phyloP scores from a whole-genome alignment of 192 early-diverging fungal species.

The Backusella mclennaniae region DNA sequence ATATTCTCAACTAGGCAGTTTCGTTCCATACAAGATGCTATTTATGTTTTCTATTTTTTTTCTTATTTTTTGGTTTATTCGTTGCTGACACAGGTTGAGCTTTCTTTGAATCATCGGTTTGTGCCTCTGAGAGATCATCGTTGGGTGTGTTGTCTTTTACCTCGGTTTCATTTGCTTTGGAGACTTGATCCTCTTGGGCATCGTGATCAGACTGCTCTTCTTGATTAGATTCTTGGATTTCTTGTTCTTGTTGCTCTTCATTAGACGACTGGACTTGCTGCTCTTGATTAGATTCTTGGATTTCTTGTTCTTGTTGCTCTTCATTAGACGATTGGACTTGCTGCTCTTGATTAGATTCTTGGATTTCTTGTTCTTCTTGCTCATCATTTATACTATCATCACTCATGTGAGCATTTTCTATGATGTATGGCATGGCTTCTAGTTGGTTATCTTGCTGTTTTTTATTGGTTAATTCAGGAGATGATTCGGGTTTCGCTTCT shows the following conservation, averaged over 20 bases:
- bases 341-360: no score
- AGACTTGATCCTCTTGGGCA: neutral
- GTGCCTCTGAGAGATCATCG: neutral
- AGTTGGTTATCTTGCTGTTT: neutral
- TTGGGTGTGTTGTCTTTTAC: neutral
- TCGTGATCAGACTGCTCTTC: no score
- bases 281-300: no score
- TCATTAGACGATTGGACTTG: no score
- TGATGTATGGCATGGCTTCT: no score
- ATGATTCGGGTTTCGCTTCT: neutral
- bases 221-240: no score
- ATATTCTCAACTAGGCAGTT: no score
- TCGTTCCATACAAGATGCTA: neutral
- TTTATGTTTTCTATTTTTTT: slow-evolving; percentile 1
- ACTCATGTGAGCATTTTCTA: neutral
- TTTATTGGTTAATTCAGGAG: neutral
- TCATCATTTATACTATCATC: no score
- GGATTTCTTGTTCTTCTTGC: no score
- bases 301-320: no score
- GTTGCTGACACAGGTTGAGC: neutral
- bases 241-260: no score
- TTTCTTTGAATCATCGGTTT: neutral
- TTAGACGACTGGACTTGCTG: no score
- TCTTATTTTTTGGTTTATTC: neutral
- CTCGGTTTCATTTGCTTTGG: neutral